A percentile compares a stretch with the other conserved stretches of the same genome.
These are phyloP conservation scores for Backusella parvicylindrica DNA, from an alignment of 192 early-diverging fungal species.

Conservation along the genomic window DNA sequence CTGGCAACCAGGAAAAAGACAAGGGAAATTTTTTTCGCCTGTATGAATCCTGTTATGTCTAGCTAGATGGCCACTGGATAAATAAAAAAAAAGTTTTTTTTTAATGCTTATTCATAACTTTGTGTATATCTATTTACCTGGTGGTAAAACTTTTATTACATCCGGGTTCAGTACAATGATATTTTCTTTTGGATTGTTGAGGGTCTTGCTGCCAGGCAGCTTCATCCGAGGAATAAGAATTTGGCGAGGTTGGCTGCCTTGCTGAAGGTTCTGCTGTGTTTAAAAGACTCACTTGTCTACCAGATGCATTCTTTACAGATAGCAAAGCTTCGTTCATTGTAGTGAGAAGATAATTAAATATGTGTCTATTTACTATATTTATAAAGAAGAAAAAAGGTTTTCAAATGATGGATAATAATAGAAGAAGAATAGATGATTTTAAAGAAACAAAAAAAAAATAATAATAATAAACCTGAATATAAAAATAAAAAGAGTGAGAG, in stretches of 20 bases:
- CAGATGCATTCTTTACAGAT: conserved; percentile 43
- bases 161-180: conserved; percentile 54
- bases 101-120: background rate
- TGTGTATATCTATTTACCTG: conserved; percentile 34
- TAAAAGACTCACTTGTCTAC: conserved; percentile 46
- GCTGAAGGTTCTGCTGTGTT: conserved; percentile 22
- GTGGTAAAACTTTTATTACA: conserved; percentile 78
- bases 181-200: conserved; percentile 54
- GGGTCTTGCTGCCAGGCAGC: background rate
- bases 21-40: conserved; percentile 72
- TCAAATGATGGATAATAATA: background rate
- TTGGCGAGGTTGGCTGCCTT: conserved; percentile 2
- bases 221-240: background rate
- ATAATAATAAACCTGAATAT: background rate
- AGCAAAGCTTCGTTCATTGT: conserved; percentile 19
- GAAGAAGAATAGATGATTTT: background rate
- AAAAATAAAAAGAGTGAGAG: background rate
- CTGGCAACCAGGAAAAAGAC: conserved; percentile 62
- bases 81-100: background rate
- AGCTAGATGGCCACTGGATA: conserved; percentile 67
- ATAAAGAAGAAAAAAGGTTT: background rate
- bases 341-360: background rate
- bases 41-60: conserved; percentile 78
- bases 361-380: background rate
- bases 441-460: background rate